Conservation (phyloP, 805 yeast species). For the Lachancea meyersii region DNA sequence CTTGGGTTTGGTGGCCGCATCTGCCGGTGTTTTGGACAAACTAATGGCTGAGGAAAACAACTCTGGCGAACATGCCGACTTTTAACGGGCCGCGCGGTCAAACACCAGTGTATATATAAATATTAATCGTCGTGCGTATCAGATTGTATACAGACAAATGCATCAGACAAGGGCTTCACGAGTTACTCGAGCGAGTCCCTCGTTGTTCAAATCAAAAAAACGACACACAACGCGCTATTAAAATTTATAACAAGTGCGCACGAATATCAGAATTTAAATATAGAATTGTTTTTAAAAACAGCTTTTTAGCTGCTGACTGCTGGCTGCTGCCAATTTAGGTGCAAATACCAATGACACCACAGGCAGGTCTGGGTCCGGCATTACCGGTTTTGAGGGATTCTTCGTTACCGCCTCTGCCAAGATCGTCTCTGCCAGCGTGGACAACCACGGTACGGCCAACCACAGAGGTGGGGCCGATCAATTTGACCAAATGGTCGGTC, state of each 20-base stretch:
- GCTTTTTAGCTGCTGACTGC: too few relatives aligned
- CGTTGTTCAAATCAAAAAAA: background rate
- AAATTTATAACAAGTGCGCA: too few relatives aligned
- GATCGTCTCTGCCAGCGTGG: constrained; percentile 88
- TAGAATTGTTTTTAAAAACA: too few relatives aligned
- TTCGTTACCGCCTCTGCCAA: constrained; percentile 88
- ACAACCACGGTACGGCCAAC: constrained; percentile 94
- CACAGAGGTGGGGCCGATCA: constrained; percentile 81
- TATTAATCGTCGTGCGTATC: background rate
- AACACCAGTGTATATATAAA: background rate
- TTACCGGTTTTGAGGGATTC: constrained; percentile 94
- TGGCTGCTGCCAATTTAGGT: too few relatives aligned
- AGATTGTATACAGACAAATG: background rate
- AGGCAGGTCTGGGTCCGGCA: constrained; percentile 97
- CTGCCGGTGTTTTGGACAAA: constrained; percentile 73
- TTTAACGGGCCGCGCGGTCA: constrained; percentile 14
- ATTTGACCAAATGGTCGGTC: constrained; percentile 69
- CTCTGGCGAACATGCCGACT: constrained; percentile 21
- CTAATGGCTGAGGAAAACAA: constrained; percentile 35
- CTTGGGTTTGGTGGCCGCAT: constrained; percentile 92
- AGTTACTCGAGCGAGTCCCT: too few relatives aligned
- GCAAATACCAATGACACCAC: constrained; percentile 85
- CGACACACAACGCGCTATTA: background rate
- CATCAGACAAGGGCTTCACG: too few relatives aligned
- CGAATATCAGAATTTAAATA: too few relatives aligned